Conservation (phyloP, 306 rosid species). For the Arachis stenosperma region DNA sequence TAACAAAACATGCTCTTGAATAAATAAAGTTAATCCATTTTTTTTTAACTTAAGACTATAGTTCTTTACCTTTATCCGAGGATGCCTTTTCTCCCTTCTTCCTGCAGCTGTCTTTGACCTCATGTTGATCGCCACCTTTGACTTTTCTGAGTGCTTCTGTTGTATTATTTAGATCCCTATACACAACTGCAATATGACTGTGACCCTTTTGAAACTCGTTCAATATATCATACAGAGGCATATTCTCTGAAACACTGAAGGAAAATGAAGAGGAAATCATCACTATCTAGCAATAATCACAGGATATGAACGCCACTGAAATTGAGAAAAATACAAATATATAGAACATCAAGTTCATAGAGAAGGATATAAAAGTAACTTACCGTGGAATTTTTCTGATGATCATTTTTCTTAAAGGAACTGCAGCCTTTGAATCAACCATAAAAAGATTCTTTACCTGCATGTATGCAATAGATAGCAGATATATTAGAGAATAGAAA, state of each 20-base stretch:
- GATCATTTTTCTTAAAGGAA: slow-evolving; percentile 76
- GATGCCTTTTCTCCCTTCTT: slow-evolving; percentile 48
- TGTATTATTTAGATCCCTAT: slow-evolving; percentile 67
- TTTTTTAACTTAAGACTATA: slow-evolving; percentile 30
- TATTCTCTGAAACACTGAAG: slow-evolving; percentile 89
- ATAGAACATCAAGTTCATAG: slow-evolving; percentile 19
- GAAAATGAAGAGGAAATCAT: slow-evolving; percentile 29
- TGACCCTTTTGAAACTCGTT: slow-evolving; percentile 99
- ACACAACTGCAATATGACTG: slow-evolving; percentile 98
- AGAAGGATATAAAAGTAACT: slow-evolving; percentile 26
- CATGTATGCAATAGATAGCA: slow-evolving; percentile 33
- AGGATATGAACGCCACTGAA: slow-evolving; percentile 15
- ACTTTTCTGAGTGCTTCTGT: slow-evolving; percentile 47
- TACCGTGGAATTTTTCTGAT: slow-evolving; percentile 96
- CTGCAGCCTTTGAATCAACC: slow-evolving; percentile 72
- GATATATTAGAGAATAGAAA: slow-evolving; percentile 18
- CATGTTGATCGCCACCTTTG: slow-evolving; percentile 51
- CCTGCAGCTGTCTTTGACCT: slow-evolving; percentile 55
- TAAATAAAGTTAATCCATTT: slow-evolving; percentile 23
- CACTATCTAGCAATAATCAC: slow-evolving; percentile 25
- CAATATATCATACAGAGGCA: slow-evolving; percentile 94
- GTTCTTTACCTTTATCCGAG: slow-evolving; percentile 55
- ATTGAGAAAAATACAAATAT: slow-evolving; percentile 20
- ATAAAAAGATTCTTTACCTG: slow-evolving; percentile 94
- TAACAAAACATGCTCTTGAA: slow-evolving; percentile 11